Evolutionary conservation across 78 protist species (phyloP).

Genomic region (Dictyostelium purpureum): DNA sequence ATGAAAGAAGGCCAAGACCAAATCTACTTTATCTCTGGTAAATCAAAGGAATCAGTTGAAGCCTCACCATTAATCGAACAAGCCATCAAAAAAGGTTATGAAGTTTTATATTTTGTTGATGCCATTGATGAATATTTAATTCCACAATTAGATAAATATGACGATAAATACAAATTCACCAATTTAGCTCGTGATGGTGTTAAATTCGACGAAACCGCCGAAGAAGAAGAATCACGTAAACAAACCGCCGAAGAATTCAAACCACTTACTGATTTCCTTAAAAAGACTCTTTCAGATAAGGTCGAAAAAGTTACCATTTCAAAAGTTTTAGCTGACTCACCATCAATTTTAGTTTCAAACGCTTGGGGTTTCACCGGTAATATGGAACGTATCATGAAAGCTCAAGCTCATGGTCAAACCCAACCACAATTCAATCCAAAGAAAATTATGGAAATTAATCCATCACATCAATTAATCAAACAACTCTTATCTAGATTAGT

Average conservation of each 20-base stretch:
- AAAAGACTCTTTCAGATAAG: slow-evolving; percentile 72
- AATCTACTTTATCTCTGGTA: slow-evolving; percentile 69
- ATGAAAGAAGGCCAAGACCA: slow-evolving; percentile 71
- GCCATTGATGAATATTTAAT: slow-evolving; percentile 98
- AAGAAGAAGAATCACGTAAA: slow-evolving; percentile 80
- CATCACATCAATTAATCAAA: slow-evolving; percentile 91
- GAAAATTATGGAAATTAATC: slow-evolving; percentile 94
- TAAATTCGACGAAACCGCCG: slow-evolving; percentile 67
- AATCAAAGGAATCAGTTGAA: slow-evolving; percentile 83
- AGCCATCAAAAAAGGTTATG: slow-evolving; percentile 91
- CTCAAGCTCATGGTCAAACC: slow-evolving; percentile 87
- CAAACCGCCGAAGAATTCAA: slow-evolving; percentile 77
- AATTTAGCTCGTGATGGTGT: slow-evolving; percentile 95
- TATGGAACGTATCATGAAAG: slow-evolving; percentile 95
- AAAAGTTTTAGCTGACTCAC: slow-evolving; percentile 88
- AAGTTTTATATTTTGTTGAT: slow-evolving; percentile 97
- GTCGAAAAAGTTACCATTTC: slow-evolving; percentile 86
- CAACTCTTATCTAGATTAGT: slow-evolving; percentile 12
- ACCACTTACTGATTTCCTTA: slow-evolving; percentile 87
- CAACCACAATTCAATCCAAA: slow-evolving; percentile 31
- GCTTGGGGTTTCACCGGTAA: slow-evolving; percentile 95
- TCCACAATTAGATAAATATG: slow-evolving; percentile 87
- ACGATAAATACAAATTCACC: slow-evolving; percentile 83
- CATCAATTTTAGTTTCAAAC: slow-evolving; percentile 88
- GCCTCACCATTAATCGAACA: slow-evolving; percentile 92